Evolutionary conservation across 306 rosid genomes (phyloP), one percentile per base, ranked within the genome.

Genomic region (Prunus fruticosa): DNA sequence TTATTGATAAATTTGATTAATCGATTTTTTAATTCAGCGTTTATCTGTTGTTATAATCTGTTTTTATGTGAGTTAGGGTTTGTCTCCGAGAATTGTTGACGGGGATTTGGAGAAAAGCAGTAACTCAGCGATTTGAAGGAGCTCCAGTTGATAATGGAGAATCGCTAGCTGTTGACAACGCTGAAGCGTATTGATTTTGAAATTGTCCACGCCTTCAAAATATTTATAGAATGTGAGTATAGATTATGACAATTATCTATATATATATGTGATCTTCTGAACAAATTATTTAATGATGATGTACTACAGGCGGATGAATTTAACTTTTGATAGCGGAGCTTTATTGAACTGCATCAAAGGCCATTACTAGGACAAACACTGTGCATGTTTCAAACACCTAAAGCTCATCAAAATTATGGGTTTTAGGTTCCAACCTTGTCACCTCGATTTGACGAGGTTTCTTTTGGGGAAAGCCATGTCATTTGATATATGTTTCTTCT

Each of bases 191-290:
- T n/a, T n/a, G n/a, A n/a, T n/a, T n/a, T n/a, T n/a, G n/a, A n/a
- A 75, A 71, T 2, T 86, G 90, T 47, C 87, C 89, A 18, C 1
- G 9, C 46, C 2, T 88, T 3, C 75, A 82, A 76, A 71, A 1
- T 89, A 3, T 81, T 80, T 67, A 65, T 89, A 20, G 89, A 88
- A 88, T 61, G 89, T 88, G 71, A 86, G 88, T 81, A 71, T 9
- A 13, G 12, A 64, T 28, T 60, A 49, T 49, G 4, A 38, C 43
- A 38, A 38, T 38, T 38, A 38, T 38, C 9, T 38, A 38, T 52
- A 52, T 51, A 16, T 52, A 52, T 51, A 16, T n/a, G n/a, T 18
- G 57, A 14, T 49, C 13, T 49, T 11, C 4, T 4, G 52, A 49
- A 13, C 16, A 9, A 49, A 49, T 49, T 49, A 49, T 49, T 49